phyloP scores from a whole-genome alignment of 768 basidiomycete genomes.

The Psilocybe cyanescens region DNA sequence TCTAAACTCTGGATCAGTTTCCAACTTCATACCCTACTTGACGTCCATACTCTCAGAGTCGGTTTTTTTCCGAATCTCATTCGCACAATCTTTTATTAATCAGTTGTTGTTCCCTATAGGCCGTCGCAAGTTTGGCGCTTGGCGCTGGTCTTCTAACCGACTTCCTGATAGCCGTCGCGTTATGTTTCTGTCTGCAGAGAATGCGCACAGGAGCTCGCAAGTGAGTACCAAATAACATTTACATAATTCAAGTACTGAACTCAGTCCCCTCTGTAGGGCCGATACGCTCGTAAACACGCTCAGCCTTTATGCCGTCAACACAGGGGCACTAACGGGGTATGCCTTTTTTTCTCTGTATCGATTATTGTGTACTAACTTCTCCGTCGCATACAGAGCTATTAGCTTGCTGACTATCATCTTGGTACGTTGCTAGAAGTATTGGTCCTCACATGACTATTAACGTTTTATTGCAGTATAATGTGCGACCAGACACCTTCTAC shows the following conservation, averaged over 20 bases:
- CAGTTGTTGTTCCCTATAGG: conserved; percentile 29
- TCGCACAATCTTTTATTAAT: neutral
- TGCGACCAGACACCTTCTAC: conserved; percentile 52
- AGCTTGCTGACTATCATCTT: conserved; percentile 44
- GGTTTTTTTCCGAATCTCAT: conserved; percentile 6
- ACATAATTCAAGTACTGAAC: neutral
- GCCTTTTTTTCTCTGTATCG: neutral
- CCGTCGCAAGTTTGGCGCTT: conserved; percentile 51
- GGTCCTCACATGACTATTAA: neutral
- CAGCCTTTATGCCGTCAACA: conserved; percentile 65
- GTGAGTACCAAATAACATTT: conserved; percentile 30
- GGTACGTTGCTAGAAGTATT: conserved; percentile 26
- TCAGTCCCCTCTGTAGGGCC: conserved; percentile 35
- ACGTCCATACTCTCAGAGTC: conserved; percentile 43
- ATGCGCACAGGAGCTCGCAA: conserved; percentile 51
- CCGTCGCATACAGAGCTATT: conserved; percentile 36
- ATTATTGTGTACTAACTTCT: neutral
- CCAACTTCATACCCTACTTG: conserved; percentile 32
- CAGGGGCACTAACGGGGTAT: conserved; percentile 63
- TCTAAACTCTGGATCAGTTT: conserved; percentile 30
- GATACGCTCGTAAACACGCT: conserved; percentile 61
- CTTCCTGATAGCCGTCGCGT: conserved; percentile 49
- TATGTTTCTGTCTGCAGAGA: conserved; percentile 57
- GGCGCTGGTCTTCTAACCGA: conserved; percentile 55
- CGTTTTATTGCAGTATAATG: conserved; percentile 47